These are phyloP conservation scores for Lactarius hatsudake DNA, from an alignment of 768 basidiomycete species.

Conservation along the genomic window DNA sequence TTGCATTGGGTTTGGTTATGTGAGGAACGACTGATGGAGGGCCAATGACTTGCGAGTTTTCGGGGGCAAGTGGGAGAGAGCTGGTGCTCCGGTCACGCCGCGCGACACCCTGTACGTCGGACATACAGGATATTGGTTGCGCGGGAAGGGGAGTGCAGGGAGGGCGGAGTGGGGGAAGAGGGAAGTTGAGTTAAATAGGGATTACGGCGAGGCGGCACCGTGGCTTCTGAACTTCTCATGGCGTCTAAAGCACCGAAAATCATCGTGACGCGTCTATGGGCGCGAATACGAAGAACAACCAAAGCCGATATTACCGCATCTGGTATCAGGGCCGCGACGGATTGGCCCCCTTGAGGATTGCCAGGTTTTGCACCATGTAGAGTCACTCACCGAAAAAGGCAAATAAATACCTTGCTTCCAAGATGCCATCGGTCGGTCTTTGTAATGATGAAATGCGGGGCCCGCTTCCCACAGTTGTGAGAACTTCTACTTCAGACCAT, in stretches of 20 bases:
- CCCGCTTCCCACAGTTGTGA: too few relatives aligned
- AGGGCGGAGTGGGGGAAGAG: background rate
- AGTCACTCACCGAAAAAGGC: too few relatives aligned
- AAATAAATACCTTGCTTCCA: too few relatives aligned
- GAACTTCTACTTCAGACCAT: too few relatives aligned
- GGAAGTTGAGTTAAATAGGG: too few relatives aligned
- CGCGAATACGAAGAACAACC: too few relatives aligned
- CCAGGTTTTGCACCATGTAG: too few relatives aligned
- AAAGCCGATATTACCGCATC: too few relatives aligned
- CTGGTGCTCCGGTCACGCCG: slow-evolving; percentile 5
- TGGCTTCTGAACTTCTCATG: background rate
- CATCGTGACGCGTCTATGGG: background rate
- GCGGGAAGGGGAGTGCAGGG: background rate
- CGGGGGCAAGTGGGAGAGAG: background rate
- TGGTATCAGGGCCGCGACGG: too few relatives aligned
- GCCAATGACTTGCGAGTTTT: background rate
- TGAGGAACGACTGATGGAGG: background rate
- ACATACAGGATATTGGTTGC: background rate
- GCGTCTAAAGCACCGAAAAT: background rate
- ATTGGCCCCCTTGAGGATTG: too few relatives aligned
- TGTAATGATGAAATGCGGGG: too few relatives aligned
- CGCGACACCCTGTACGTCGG: background rate
- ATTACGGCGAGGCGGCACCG: background rate
- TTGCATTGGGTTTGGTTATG: background rate
- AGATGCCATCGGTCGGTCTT: too few relatives aligned